These are phyloP conservation scores for Curvularia sp. DNA, from an alignment of 2,329 filamentous ascomycete genomes.

Conservation along the genomic window DNA sequence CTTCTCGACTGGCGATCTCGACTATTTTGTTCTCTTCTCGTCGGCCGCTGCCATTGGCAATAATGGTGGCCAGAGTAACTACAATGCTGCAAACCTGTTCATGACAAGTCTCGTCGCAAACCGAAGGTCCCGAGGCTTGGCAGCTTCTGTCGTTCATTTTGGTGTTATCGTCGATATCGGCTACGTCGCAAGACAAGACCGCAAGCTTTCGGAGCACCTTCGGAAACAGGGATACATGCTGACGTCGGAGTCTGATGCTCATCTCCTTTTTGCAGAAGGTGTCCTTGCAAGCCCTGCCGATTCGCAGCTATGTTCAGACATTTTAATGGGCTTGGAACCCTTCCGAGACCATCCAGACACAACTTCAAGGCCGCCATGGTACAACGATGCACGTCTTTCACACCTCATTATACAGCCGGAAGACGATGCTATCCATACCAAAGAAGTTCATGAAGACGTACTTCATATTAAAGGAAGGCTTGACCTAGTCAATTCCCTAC, in stretches of 20 bases:
- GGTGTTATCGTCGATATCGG: conserved; percentile 49
- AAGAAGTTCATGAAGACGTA: too few species aligned
- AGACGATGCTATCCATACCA: too few species aligned
- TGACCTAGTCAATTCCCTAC: too few species aligned
- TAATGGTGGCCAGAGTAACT: conserved; percentile 25
- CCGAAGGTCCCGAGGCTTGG: conserved; percentile 15
- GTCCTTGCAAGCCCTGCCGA: background rate
- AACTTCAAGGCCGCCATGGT: too few species aligned
- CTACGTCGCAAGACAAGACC: conserved; percentile 32
- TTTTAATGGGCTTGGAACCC: conserved; percentile 38
- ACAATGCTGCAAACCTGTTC: conserved; percentile 42
- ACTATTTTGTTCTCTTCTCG: conserved; percentile 34
- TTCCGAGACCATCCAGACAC: background rate
- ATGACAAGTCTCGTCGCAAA: conserved; percentile 52
- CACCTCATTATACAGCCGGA: too few species aligned
- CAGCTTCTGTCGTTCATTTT: conserved; percentile 11
- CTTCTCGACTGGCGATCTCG: conserved; percentile 19
- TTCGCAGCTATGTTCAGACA: background rate
- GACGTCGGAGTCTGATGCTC: background rate
- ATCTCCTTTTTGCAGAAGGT: background rate
- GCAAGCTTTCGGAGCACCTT: background rate
- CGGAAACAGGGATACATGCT: background rate
- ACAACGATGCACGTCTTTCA: too few species aligned
- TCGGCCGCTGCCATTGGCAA: conserved; percentile 16
- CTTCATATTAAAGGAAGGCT: too few species aligned